A percentile compares a stretch with the other conserved stretches of the same genome.
Evolutionary conservation across 2,329 filamentous ascomycete species (phyloP).

Genomic region (Tolypocladium nubicola): DNA sequence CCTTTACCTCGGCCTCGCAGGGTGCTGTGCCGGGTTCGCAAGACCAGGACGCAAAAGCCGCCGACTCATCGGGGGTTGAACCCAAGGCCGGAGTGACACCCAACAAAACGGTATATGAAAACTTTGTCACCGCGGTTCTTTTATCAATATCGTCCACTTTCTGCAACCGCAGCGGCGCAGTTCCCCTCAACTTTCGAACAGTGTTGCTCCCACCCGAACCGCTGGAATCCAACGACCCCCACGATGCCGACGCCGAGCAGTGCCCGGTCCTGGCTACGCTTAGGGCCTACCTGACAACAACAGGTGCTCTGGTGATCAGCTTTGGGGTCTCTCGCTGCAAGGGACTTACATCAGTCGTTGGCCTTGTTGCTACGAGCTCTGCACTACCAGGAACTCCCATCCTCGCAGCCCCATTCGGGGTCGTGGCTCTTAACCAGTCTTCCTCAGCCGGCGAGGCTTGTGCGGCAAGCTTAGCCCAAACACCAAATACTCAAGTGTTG

Average conservation of each 20-base stretch:
- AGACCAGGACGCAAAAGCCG: constrained; percentile 16
- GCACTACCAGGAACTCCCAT: constrained; percentile 33
- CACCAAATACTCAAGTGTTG: constrained; percentile 40
- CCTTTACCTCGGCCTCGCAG: constrained; percentile 5
- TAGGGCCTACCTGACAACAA: constrained; percentile 44
- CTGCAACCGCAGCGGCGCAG: constrained; percentile 35
- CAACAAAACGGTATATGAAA: constrained; percentile 38
- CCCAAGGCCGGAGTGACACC: constrained; percentile 11
- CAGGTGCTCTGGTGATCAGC: constrained; percentile 40
- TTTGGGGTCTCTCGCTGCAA: constrained; percentile 36
- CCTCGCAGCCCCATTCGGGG: constrained; percentile 44
- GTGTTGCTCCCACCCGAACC: constrained; percentile 30
- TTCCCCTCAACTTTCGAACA: constrained; percentile 43
- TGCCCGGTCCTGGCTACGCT: constrained; percentile 35
- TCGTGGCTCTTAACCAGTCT: constrained; percentile 19
- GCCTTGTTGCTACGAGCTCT: constrained; percentile 27
- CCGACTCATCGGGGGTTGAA: constrained; percentile 16
- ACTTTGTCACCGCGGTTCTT: constrained; percentile 42
- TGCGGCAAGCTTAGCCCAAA: constrained; percentile 32
- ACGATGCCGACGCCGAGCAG: constrained; percentile 8
- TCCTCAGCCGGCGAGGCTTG: constrained; percentile 8
- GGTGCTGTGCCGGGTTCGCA: constrained; percentile 2
- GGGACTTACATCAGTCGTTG: constrained; percentile 35
- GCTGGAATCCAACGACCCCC: constrained; percentile 6
- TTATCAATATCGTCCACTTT: constrained; percentile 39